phyloP scores from a whole-genome alignment of 2,329 filamentous ascomycete species.

The Fusarium sp. region DNA sequence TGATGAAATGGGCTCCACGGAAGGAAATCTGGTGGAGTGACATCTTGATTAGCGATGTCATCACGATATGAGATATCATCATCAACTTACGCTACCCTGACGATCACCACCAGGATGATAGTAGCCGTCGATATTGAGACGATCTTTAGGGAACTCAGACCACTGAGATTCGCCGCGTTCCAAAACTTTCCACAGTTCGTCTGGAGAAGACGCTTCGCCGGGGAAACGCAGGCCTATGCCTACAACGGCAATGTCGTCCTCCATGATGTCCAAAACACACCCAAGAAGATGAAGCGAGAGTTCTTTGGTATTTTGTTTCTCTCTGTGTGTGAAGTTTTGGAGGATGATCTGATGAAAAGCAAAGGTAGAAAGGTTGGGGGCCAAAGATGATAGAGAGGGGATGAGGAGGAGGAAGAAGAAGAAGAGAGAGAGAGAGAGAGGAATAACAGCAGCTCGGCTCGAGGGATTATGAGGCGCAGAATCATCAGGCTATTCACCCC shows the following conservation, averaged over 20 bases:
- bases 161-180: slow-evolving; percentile 60
- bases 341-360: neutral
- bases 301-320: neutral
- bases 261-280: slow-evolving; percentile 26
- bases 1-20: slow-evolving; percentile 65
- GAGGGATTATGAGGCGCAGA: neutral
- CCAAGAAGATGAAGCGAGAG: slow-evolving; percentile 1
- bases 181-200: slow-evolving; percentile 65
- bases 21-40: slow-evolving; percentile 58
- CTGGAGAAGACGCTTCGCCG: slow-evolving; percentile 60
- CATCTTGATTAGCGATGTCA: slow-evolving; percentile 17
- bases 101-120: slow-evolving; percentile 66
- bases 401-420: neutral
- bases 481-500: slow-evolving; percentile 1
- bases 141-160: slow-evolving; percentile 62
- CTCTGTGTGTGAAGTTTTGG: neutral
- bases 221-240: slow-evolving; percentile 67
- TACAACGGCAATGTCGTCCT: slow-evolving; percentile 65
- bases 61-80: neutral
- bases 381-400: slow-evolving; percentile 4
- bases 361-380: neutral
- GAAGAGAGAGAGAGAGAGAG: neutral
- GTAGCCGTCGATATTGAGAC: slow-evolving; percentile 67
- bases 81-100: slow-evolving; percentile 61
- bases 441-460: neutral